Evolutionary conservation across 2,329 filamentous ascomycete genomes (phyloP), one percentile per base, ranked within the genome.

Genomic region (Pyrenochaeta sp.): DNA sequence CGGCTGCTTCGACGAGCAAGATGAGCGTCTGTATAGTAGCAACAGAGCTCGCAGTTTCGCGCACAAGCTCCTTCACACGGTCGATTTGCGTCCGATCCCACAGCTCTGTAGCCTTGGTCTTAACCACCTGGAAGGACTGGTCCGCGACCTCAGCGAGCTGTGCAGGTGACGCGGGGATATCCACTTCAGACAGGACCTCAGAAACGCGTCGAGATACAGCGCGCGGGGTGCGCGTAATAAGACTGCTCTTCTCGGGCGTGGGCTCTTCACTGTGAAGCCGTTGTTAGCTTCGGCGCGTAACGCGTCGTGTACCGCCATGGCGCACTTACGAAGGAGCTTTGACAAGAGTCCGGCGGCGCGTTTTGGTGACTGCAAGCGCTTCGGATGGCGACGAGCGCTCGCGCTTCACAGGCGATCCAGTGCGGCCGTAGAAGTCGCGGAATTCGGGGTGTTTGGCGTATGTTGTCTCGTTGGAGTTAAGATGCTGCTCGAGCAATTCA

Each of bases 131-230:
- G 58, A 74, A 96, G 88, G 62, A 87, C 88, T 75, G 72, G 66
- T 90, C 83, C 39, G 90, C 91, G 36, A 96, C 88, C 46, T 76
- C 72, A 8, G 75, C 74, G 47, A 77, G 65, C 51, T 77, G 74
- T 40, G 91, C 89, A 5, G 93, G 93, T 1, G 92, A 93, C 8
- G 92, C 88, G 24, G 92, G 92, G 50, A 96, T 83, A 52, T 77
- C 74, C 44, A 75, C 69, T 52, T 75, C 58, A 15, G 88, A 85
- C 50, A 92, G 22, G 12, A 73, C 65, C 34, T 74, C 61, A n/a
- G 89, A 86, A 50, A 93, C 86, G 69, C 86, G 88, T 39, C 68
- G 66, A 28, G 74, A 65, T 34, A 75, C 56, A 48, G 77, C 61
- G 49, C 72, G 72, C 3, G 79, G 78, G 3, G 75, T 78, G 25